Percentiles rank a stretch among this genome's conserved stretches.
Evolutionary conservation across 1,284 basidiomycete species (phyloP).

Genomic region (Golubevia sp.): DNA sequence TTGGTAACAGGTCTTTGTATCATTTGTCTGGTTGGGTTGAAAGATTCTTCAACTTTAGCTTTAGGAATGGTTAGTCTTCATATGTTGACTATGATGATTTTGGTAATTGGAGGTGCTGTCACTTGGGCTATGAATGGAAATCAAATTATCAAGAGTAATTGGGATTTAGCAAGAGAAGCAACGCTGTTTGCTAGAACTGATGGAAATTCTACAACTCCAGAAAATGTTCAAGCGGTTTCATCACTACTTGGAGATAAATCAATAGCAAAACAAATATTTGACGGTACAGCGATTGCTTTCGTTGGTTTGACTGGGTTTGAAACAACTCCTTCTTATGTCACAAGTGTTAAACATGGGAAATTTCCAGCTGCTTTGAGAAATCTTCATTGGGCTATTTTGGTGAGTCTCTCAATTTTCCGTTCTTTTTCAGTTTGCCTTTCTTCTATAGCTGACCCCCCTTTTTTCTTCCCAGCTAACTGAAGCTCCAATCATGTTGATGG

Average conservation of each 20-base stretch:
- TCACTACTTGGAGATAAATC: constrained; percentile 17
- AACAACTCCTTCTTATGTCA: constrained; percentile 35
- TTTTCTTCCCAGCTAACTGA: constrained; percentile 15
- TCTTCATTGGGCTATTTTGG: constrained; percentile 19
- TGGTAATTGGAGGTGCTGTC: constrained; percentile 30
- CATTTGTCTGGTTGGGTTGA: constrained; percentile 23
- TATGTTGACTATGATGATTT: constrained; percentile 28
- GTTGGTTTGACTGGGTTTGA: constrained; percentile 43
- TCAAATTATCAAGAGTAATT: constrained; percentile 20
- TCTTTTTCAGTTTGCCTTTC: neutral
- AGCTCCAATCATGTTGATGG: constrained; percentile 34
- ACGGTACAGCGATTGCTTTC: constrained; percentile 33
- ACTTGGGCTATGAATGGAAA: constrained; percentile 29
- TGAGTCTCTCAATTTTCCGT: neutral
- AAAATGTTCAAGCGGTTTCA: neutral
- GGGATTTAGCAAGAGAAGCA: constrained; percentile 10
- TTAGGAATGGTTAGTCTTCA: constrained; percentile 34
- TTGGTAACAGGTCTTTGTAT: constrained; percentile 23
- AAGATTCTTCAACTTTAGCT: constrained; percentile 32
- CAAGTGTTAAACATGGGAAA: constrained; percentile 25
- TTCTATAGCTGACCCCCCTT: neutral
- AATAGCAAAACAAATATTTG: constrained; percentile 28
- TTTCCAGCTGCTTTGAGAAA: constrained; percentile 35
- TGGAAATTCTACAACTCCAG: neutral
- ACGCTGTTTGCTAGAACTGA: neutral